A percentile compares a stretch with the other conserved stretches of the same genome.
These are phyloP conservation scores for Chiua virens DNA, from an alignment of 768 basidiomycete genomes.

Conservation along the genomic window DNA sequence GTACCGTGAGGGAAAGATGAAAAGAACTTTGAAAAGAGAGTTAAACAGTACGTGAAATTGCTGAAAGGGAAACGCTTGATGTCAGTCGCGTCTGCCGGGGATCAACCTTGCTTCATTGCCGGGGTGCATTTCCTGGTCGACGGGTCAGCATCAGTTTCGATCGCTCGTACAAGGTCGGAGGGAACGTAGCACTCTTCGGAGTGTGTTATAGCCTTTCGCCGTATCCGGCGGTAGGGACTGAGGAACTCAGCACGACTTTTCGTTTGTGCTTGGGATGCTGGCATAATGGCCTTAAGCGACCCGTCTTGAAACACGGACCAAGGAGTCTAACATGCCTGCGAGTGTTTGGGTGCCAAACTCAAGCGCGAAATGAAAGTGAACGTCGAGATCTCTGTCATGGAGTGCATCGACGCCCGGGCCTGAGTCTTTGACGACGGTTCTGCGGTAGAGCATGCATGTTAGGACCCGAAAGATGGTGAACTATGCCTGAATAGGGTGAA, in stretches of 20 bases:
- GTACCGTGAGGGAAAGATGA: slow-evolving; percentile 83
- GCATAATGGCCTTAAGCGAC: slow-evolving; percentile 78
- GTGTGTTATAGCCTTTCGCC: slow-evolving; percentile 16
- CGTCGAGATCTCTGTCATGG: slow-evolving; percentile 62
- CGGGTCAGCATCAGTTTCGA: slow-evolving; percentile 71
- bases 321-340: slow-evolving; percentile 84
- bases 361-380: slow-evolving; percentile 71
- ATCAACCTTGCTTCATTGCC: slow-evolving; percentile 52
- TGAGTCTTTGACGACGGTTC: slow-evolving; percentile 69
- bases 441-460: slow-evolving; percentile 81
- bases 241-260: slow-evolving; percentile 14
- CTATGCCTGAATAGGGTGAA: no score
- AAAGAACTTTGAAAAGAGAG: slow-evolving; percentile 81
- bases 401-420: slow-evolving; percentile 75
- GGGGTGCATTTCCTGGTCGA: slow-evolving; percentile 52
- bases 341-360: slow-evolving; percentile 77
- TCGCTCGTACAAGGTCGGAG: slow-evolving; percentile 42
- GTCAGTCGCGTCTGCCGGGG: slow-evolving; percentile 59
- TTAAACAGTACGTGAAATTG: no score
- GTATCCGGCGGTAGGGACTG: slow-evolving; percentile 3
- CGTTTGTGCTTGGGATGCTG: slow-evolving; percentile 68
- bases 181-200: slow-evolving; percentile 9
- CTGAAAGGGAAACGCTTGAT: slow-evolving; percentile 77
- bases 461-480: no score
- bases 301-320: slow-evolving; percentile 86